Evolutionary conservation across 164 flowering plant species (phyloP).

Genomic region (Berberis vulgaris): DNA sequence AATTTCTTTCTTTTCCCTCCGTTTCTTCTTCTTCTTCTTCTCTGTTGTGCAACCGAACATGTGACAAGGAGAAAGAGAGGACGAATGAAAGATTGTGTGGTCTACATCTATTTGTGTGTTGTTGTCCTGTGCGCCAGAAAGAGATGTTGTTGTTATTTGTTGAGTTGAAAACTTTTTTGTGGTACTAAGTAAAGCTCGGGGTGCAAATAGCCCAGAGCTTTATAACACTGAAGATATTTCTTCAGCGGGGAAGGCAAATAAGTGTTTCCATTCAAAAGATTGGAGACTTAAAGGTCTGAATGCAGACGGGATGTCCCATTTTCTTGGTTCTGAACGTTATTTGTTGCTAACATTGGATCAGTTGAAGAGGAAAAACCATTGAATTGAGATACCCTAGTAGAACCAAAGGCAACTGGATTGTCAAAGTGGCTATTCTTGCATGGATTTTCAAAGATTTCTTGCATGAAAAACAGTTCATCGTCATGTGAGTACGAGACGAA

Average conservation of each 20-base stretch:
- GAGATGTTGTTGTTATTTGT: too few relatives aligned
- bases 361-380: background rate
- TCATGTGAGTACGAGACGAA: constrained; percentile 20
- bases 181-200: too few relatives aligned
- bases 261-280: constrained; percentile 30
- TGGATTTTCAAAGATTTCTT: constrained; percentile 21
- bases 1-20: too few relatives aligned
- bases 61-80: too few relatives aligned
- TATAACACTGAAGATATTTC: too few relatives aligned
- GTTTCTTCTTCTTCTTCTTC: too few relatives aligned
- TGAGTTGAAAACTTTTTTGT: too few relatives aligned
- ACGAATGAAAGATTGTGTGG: too few relatives aligned
- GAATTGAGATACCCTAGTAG: background rate
- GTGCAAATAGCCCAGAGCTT: too few relatives aligned
- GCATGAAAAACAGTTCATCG: constrained; percentile 39
- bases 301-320: constrained; percentile 11
- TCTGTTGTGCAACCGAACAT: too few relatives aligned
- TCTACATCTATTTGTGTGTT: too few relatives aligned
- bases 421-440: background rate
- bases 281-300: constrained; percentile 44
- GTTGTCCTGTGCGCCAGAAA: too few relatives aligned
- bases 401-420: background rate
- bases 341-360: background rate
- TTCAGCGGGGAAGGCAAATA: constrained; percentile 6
- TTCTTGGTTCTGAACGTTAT: background rate